These are phyloP conservation scores for Tulasnella sp. DNA, from an alignment of 768 basidiomycete genomes.

Conservation along the genomic window DNA sequence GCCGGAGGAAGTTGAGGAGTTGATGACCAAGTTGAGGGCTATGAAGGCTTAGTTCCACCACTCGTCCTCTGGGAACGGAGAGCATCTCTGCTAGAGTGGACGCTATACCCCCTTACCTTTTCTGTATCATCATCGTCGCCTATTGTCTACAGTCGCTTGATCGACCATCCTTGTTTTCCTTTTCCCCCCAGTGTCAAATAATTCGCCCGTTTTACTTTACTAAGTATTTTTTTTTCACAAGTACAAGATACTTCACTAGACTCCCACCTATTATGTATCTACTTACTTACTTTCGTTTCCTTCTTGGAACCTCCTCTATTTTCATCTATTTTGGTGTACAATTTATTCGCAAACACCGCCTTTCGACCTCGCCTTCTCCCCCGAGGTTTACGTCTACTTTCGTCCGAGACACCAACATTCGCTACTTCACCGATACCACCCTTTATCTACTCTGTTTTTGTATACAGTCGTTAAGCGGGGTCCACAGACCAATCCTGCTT, in stretches of 20 bases:
- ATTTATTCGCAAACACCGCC: not conserved
- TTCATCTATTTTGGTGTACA: not conserved
- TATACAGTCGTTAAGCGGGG: too few species aligned
- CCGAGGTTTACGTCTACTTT: too few species aligned
- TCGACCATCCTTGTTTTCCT: not conserved
- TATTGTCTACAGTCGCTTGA: not conserved
- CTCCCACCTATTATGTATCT: not conserved
- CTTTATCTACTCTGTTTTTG: too few species aligned
- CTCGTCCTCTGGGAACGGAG: not conserved
- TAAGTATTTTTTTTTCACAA: not conserved
- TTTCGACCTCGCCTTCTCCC: too few species aligned
- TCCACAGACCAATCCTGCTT: too few species aligned
- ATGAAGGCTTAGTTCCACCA: not conserved
- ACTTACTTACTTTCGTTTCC: not conserved
- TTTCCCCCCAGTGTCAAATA: not conserved
- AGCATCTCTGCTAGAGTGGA: not conserved
- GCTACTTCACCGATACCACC: too few species aligned
- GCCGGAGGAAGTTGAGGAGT: conserved; percentile 1
- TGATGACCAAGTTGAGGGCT: conserved; percentile 8
- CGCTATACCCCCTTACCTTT: not conserved
- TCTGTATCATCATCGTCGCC: not conserved
- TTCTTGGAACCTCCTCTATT: too few species aligned
- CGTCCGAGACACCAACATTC: too few species aligned
- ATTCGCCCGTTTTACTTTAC: not conserved
- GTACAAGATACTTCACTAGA: not conserved